Percentiles rank a stretch among this genome's conserved stretches.
Conservation (phyloP, 257 asterid genomes). For the Ehretia macrophylla region DNA sequence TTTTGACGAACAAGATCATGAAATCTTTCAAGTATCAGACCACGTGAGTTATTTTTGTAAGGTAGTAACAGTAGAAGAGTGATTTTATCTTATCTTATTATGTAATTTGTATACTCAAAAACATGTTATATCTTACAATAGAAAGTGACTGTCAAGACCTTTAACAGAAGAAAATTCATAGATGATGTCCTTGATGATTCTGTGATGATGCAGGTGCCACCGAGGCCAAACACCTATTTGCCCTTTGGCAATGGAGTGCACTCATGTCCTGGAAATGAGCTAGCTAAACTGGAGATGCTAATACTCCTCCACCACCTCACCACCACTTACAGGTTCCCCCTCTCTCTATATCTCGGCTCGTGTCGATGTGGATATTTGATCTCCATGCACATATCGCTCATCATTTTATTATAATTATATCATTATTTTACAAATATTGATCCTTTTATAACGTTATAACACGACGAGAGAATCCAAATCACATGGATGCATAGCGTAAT, state of each 20-base stretch:
- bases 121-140: neutral
- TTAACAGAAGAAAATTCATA: neutral
- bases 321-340: constrained; percentile 47
- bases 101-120: neutral
- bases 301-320: constrained; percentile 62
- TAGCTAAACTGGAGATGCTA: constrained; percentile 76
- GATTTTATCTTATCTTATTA: neutral
- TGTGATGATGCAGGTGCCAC: constrained; percentile 45
- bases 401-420: too few species aligned
- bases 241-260: constrained; percentile 73
- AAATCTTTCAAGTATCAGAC: constrained; percentile 15
- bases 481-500: too few species aligned
- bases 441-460: too few species aligned
- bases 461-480: too few species aligned
- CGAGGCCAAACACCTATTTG: constrained; percentile 57
- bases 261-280: constrained; percentile 76
- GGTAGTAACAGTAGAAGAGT: neutral
- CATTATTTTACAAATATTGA: too few species aligned
- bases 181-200: neutral
- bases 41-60: constrained; percentile 36
- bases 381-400: too few species aligned
- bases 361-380: too few species aligned
- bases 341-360: neutral
- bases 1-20: neutral
- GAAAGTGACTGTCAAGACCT: too few species aligned